A percentile compares a stretch with the other conserved stretches of the same genome.
Evolutionary conservation across 768 basidiomycete genomes (phyloP).

Genomic region (Serendipita sp.): DNA sequence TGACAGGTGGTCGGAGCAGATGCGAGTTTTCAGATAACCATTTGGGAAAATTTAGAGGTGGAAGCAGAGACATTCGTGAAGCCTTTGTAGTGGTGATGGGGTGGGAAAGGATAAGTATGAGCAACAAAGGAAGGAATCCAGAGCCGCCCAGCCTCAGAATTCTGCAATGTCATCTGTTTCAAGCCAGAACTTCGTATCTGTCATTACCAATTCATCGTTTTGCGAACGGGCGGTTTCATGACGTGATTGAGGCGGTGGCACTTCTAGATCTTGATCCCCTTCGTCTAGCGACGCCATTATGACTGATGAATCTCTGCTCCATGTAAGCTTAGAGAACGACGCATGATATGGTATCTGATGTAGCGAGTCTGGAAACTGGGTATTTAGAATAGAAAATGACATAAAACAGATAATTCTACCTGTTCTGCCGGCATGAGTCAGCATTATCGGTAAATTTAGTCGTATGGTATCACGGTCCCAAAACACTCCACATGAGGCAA

Average conservation of each 20-base stretch:
- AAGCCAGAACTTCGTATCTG: slow-evolving; percentile 19
- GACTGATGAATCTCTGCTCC: background rate
- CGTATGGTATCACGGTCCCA: slow-evolving; percentile 40
- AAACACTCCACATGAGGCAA: slow-evolving; percentile 22
- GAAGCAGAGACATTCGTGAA: slow-evolving; percentile 47
- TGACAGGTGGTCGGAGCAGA: slow-evolving; percentile 77
- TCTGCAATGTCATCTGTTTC: slow-evolving; percentile 25
- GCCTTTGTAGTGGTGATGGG: too few relatives aligned
- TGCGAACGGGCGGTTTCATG: slow-evolving; percentile 12
- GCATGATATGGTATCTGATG: slow-evolving; percentile 21
- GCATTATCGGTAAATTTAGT: slow-evolving; percentile 21
- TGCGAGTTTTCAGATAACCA: slow-evolving; percentile 77
- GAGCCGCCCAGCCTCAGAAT: slow-evolving; percentile 9
- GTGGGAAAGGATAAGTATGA: background rate
- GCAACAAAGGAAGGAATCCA: background rate
- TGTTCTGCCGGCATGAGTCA: background rate
- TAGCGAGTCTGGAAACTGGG: background rate
- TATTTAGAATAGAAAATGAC: background rate
- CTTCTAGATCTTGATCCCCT: slow-evolving; percentile 26
- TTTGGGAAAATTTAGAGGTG: slow-evolving; percentile 76
- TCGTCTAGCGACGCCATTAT: background rate
- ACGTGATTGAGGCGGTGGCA: slow-evolving; percentile 15
- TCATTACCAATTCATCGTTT: slow-evolving; percentile 7
- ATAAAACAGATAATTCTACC: background rate
- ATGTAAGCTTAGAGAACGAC: background rate